A percentile compares a stretch with the other conserved stretches of the same genome.
Conservation (phyloP, 2,329 filamentous ascomycete species). For the Fusarium pseudograminearum region DNA sequence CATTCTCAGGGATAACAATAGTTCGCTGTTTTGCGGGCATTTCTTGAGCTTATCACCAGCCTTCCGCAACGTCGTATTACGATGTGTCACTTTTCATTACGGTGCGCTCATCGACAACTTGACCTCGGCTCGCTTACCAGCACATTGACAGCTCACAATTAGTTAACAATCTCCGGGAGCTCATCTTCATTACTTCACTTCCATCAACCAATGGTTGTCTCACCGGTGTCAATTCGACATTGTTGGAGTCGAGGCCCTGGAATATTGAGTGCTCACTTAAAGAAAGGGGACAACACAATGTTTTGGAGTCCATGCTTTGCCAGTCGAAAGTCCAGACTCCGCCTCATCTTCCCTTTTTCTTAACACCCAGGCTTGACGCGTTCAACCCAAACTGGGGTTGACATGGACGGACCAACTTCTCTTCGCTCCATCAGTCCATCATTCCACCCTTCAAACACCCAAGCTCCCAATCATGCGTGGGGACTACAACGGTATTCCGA, state of each 20-base stretch:
- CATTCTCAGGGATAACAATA: constrained; percentile 9
- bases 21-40: not conserved
- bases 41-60: constrained; percentile 19
- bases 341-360: constrained; percentile 25
- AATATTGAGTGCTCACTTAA: not conserved
- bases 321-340: constrained; percentile 25
- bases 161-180: constrained; percentile 1
- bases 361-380: constrained; percentile 14
- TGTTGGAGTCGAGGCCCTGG: constrained; percentile 4
- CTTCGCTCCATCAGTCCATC: constrained; percentile 37
- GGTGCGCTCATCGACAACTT: constrained; percentile 2
- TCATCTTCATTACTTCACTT: not conserved
- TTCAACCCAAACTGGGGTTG: constrained; percentile 28
- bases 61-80: constrained; percentile 14
- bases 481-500: constrained; percentile 10
- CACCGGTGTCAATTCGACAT: constrained; percentile 10
- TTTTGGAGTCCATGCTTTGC: not conserved
- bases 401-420: constrained; percentile 39
- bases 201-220: not conserved
- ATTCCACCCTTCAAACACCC: constrained; percentile 30
- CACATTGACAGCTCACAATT: constrained; percentile 13
- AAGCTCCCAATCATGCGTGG: constrained; percentile 32
- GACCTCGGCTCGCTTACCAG: constrained; percentile 26
- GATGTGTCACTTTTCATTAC: constrained; percentile 29
- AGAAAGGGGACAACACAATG: not conserved